Conservation (phyloP, 225 moss, liverwort and hornwort genomes). For the Anthoceros angustus region DNA sequence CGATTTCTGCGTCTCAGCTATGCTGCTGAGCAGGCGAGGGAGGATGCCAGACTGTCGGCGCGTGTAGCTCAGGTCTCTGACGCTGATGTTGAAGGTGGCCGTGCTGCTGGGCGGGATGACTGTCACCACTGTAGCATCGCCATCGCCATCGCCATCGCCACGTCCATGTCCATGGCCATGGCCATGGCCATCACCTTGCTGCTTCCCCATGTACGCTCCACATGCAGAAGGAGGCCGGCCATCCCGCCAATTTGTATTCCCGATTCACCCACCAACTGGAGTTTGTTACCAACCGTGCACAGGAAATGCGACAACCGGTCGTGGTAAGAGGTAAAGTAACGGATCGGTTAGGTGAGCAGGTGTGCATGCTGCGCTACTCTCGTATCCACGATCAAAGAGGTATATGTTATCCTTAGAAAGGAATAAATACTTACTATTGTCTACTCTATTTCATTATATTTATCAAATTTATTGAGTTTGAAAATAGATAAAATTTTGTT, state of each 20-base stretch:
- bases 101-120: neutral
- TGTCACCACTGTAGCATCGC: neutral
- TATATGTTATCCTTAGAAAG: no score
- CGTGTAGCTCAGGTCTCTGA: neutral
- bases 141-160: neutral
- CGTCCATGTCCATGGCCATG: neutral
- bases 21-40: neutral
- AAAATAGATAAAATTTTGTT: no score
- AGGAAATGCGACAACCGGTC: neutral
- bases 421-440: no score
- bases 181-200: neutral
- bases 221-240: neutral
- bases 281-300: slow-evolving; percentile 1
- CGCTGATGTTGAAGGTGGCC: neutral
- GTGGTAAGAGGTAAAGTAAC: neutral
- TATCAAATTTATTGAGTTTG: no score
- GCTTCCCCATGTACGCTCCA: neutral
- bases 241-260: neutral
- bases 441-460: no score
- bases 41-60: neutral
- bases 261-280: neutral
- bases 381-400: no score
- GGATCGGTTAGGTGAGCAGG: no score
- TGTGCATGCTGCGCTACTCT: no score
- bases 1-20: neutral